These are phyloP conservation scores for Cyclotella cryptica DNA, from an alignment of 108 stramenopile species.

Conservation along the genomic window DNA sequence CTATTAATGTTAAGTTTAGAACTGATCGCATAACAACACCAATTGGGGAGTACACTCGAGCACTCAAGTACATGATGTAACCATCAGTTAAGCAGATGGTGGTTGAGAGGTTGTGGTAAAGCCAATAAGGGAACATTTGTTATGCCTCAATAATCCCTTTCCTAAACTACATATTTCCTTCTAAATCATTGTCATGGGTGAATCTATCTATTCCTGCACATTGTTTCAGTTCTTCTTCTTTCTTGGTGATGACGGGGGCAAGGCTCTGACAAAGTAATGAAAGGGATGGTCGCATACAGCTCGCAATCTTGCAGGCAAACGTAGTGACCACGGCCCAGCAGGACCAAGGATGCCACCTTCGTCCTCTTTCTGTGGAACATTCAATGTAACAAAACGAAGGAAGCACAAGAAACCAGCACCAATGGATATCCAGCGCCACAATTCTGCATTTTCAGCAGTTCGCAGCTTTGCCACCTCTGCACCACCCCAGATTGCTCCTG, in stretches of 20 bases:
- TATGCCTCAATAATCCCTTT: no score
- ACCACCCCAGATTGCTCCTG: conserved; percentile 54
- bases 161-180: no score
- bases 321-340: conserved; percentile 45
- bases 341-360: conserved; percentile 52
- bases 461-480: conserved; percentile 28
- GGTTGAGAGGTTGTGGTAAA: no score
- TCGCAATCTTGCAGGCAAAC: conserved; percentile 37
- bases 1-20: no score
- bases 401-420: conserved; percentile 39
- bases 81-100: no score
- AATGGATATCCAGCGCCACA: conserved; percentile 42
- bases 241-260: conserved; percentile 27
- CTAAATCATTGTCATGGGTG: no score
- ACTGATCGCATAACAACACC: no score
- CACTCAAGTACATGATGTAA: no score
- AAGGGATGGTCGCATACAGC: conserved; percentile 50
- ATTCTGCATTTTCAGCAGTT: conserved; percentile 32
- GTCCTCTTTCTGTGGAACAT: conserved; percentile 42
- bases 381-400: conserved; percentile 37
- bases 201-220: no score
- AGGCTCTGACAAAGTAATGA: conserved; percentile 50
- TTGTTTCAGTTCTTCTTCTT: conserved; percentile 13
- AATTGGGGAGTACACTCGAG: no score
- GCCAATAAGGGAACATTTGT: no score